Conservation (phyloP, 306 rosid genomes). For the Sphenostylis stenocarpa region DNA sequence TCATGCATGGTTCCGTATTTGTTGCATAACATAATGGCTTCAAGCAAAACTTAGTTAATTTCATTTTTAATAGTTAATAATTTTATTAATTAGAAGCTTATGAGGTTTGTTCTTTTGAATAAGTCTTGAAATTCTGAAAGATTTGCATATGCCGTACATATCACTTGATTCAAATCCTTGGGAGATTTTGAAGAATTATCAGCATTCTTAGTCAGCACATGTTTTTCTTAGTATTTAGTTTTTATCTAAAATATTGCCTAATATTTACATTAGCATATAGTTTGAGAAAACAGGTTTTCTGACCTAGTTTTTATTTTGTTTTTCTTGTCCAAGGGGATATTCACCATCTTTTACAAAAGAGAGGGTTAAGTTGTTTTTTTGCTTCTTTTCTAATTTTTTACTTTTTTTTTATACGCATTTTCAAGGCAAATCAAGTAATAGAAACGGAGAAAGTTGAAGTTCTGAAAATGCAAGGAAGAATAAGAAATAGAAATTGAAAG, state of each 20-base stretch:
- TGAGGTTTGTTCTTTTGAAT: neutral
- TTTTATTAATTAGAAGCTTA: neutral
- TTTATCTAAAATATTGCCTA: neutral
- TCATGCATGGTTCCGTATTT: constrained; percentile 4
- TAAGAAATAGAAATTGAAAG: too few relatives aligned
- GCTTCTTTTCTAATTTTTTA: too few relatives aligned
- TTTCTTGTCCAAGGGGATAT: too few relatives aligned
- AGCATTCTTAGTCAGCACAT: neutral
- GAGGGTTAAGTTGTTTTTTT: too few relatives aligned
- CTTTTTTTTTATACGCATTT: too few relatives aligned
- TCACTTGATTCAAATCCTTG: neutral
- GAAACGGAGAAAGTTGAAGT: too few relatives aligned
- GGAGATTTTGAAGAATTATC: neutral
- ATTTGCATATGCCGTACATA: neutral
- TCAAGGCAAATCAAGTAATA: too few relatives aligned
- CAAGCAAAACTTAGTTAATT: neutral
- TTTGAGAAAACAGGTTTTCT: too few relatives aligned
- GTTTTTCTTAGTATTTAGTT: neutral
- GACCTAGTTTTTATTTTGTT: too few relatives aligned
- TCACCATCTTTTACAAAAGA: too few relatives aligned
- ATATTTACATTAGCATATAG: too few relatives aligned
- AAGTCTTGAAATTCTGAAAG: neutral
- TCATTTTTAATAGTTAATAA: neutral
- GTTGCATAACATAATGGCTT: neutral
- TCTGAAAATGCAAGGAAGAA: too few relatives aligned